phyloP scores from a whole-genome alignment of 495 filamentous ascomycete species.

The Poronia punctata region DNA sequence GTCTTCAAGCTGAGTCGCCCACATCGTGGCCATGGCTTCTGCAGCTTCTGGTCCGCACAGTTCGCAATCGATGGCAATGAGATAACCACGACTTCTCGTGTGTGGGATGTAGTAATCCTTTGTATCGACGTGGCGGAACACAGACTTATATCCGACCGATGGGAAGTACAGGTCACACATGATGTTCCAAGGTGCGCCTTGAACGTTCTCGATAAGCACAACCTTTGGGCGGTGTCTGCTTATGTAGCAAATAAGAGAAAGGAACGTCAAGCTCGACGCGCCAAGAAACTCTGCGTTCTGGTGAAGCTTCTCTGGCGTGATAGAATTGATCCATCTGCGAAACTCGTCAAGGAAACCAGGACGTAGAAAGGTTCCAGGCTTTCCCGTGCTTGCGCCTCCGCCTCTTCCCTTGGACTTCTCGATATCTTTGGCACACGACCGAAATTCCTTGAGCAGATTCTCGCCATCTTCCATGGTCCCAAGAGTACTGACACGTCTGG shows the following conservation, averaged over 20 bases:
- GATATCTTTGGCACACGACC: neutral
- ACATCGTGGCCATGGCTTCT: constrained; percentile 4
- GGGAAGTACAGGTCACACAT: constrained; percentile 43
- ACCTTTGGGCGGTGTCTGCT: constrained; percentile 50
- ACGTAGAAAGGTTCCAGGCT: neutral
- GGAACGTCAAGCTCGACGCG: constrained; percentile 66
- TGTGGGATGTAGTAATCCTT: constrained; percentile 78
- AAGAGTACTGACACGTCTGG: constrained; percentile 23
- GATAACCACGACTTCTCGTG: constrained; percentile 65
- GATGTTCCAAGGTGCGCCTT: constrained; percentile 52
- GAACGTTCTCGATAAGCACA: constrained; percentile 72
- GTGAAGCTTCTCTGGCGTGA: constrained; percentile 7
- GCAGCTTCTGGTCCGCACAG: neutral
- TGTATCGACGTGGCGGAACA: constrained; percentile 48
- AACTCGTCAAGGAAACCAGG: constrained; percentile 6
- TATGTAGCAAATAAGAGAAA: constrained; percentile 53
- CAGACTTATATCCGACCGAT: constrained; percentile 49
- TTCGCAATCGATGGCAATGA: constrained; percentile 52
- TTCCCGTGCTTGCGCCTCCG: too few species aligned
- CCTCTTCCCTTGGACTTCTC: neutral
- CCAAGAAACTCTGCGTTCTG: constrained; percentile 38
- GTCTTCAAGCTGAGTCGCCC: constrained; percentile 24
- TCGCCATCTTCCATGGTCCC: constrained; percentile 1
- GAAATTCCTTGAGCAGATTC: neutral
- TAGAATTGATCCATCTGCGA: constrained; percentile 1